Evolutionary conservation across 345 rosid genomes (phyloP), one percentile per base, ranked within the genome.

Genomic region (Ceriops tagal): DNA sequence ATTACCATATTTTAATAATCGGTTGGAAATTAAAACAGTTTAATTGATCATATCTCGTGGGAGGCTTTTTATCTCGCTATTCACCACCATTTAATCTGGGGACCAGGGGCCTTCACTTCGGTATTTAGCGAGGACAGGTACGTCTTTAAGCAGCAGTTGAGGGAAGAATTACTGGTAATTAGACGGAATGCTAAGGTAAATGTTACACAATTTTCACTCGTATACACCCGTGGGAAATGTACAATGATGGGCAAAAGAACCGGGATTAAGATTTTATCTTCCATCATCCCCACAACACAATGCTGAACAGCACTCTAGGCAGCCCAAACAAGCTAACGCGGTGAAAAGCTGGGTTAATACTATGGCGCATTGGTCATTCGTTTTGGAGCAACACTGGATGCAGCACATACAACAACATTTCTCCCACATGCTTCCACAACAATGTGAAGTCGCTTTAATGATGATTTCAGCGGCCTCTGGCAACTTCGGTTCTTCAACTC

Each of bases 341-440:
- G 83, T 56, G 75, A 84, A 87, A 21, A 88, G 34, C 78, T 95
- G 99, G 5, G 92, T 75, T 53, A 87, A 71, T 24, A 67, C 81
- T 5, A 81, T 31, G 52, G 81, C 92, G 35, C 86, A 87, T 74
- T 84, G 92, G 79, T 92, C 76, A 52, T 86, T 95, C 63, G 90
- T 82, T 75, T 69, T 82, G 27, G 88, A 69, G 76, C 96, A 95
- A 66, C 96, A 87, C 49, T 79, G 85, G 74, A 95, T 74, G 76
- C 96, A 87, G 79, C 93, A 87, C 84, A 92, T 81, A 80, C 99
- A 92, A 64, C 99, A 92, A 79, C 96, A 95, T n/a, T 65, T 74
- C 10, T 58, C 57, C 46, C 81, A 85, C 53, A 90, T 8, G n/a
- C 46, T 75, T 56, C 81, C 80, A 16, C 96, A 95, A 68, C 97